A percentile compares a stretch with the other conserved stretches of the same genome.
phyloP scores from a whole-genome alignment of 225 moss, liverwort and hornwort species.

The Sphagnum contortum region DNA sequence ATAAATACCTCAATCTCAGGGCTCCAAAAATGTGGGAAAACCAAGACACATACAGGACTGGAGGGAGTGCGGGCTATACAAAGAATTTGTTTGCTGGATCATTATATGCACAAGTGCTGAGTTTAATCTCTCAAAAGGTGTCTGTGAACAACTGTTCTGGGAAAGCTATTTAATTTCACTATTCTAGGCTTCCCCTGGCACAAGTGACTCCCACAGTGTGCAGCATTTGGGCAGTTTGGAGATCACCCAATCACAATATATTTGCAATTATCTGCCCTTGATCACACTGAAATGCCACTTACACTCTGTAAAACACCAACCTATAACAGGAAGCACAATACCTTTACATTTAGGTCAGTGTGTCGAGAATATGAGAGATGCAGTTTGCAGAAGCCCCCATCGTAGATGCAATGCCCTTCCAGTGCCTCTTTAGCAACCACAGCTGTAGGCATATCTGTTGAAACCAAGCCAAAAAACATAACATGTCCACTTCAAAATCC shows the following conservation, averaged over 20 bases:
- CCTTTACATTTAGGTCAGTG: slow-evolving; percentile 99
- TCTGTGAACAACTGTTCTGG: too few relatives aligned
- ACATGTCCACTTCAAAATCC: too few relatives aligned
- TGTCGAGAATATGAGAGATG: slow-evolving; percentile 99
- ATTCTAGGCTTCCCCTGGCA: too few relatives aligned
- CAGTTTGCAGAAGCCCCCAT: slow-evolving; percentile 99
- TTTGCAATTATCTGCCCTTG: not conserved
- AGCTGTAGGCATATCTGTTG: slow-evolving; percentile 86
- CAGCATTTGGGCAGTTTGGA: not conserved
- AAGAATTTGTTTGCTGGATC: too few relatives aligned
- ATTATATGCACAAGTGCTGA: too few relatives aligned
- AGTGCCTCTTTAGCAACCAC: slow-evolving; percentile 98
- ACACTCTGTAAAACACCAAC: slow-evolving; percentile 53
- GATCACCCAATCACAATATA: too few relatives aligned
- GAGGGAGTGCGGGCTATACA: too few relatives aligned
- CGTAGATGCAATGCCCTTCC: slow-evolving; percentile 99
- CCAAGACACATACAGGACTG: too few relatives aligned
- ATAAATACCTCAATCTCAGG: too few relatives aligned
- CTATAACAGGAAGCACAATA: slow-evolving; percentile 94
- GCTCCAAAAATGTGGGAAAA: too few relatives aligned
- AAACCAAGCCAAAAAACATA: not conserved
- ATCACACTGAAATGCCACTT: slow-evolving; percentile 44
- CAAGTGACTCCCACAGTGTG: not conserved
- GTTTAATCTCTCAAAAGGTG: too few relatives aligned
- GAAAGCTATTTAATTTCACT: too few relatives aligned